Base-by-base conservation (phyloP, 1,284 basidiomycete species). In the Sporisorium exsertum region DNA sequence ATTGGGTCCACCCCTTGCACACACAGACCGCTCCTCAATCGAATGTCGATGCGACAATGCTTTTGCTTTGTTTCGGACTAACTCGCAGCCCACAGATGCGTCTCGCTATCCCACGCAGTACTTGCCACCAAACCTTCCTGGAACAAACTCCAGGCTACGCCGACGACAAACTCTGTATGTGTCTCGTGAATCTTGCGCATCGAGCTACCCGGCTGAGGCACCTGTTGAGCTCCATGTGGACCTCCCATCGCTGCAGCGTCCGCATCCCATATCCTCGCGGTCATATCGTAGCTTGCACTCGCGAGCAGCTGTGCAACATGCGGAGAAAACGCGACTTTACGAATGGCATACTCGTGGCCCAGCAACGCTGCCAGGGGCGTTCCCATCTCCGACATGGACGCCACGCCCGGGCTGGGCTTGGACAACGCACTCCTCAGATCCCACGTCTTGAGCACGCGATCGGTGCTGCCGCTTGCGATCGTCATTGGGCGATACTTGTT, bases 161-260 rank as follows among this genome's bases (percentile, higher is more conserved):
- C 94, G 52, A 94, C 93, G 20, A 96, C 94, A 85, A 99, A 99
- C 87, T 98, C 96, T 3, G 93, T 94, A 84, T 99, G 96, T 8
- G 90, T 88, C 83, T 94, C 91, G 81, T 96, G 92, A 35, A 94
- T 90, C 67, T 90, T 87, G 54, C 85, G 78, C 50, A 83, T 71
- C 86, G 88, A 24, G 89, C 27, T 18, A 7, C 40, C 45, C 13
- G 20, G 47, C 40, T 5, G 47, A 24, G 24, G 29, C 15, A 18
- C 32, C 7, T 90, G 68, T 88, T 89, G 92, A 91, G 53, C 73
- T 20, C 58, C 56, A 1, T 62, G 61, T 2, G 54, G 57, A 5
- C 42, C 63, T 16, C 24, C 43, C 37, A 56, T 47, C 20, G 61
- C 70, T 7, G 72, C 72, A 5, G 73, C 78, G 54, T 81, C 81